A percentile compares a stretch with the other conserved stretches of the same genome.
Conservation (phyloP, 1,284 basidiomycete genomes). For the Laetiporus sulphureus region DNA sequence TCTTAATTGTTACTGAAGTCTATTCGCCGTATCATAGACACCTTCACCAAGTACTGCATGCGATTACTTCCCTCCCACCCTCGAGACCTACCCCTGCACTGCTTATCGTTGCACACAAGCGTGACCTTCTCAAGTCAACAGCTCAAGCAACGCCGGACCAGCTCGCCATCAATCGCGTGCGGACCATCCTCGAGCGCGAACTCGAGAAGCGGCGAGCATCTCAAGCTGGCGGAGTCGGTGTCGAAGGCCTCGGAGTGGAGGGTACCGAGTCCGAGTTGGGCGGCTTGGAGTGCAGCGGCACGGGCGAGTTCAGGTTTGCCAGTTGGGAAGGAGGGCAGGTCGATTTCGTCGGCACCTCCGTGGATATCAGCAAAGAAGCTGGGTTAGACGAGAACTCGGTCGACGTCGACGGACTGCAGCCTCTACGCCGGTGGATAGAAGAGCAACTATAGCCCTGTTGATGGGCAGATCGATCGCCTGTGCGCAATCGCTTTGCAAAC, state of each 20-base stretch:
- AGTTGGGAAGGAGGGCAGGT: constrained; percentile 79
- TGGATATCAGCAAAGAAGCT: constrained; percentile 31
- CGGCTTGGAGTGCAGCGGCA: constrained; percentile 26
- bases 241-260: constrained; percentile 57
- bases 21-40: no score
- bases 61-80: constrained; percentile 64
- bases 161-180: constrained; percentile 62
- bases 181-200: constrained; percentile 71
- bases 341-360: constrained; percentile 53
- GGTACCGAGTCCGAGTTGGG: constrained; percentile 24
- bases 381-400: constrained; percentile 28
- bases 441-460: constrained; percentile 25
- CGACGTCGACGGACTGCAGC: constrained; percentile 33
- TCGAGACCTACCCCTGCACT: constrained; percentile 54
- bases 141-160: constrained; percentile 36
- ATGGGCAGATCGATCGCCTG: not conserved
- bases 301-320: constrained; percentile 55
- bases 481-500: constrained; percentile 8
- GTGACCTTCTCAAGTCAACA: constrained; percentile 54
- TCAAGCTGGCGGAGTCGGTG: constrained; percentile 53
- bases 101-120: constrained; percentile 68
- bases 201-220: constrained; percentile 66
- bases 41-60: constrained; percentile 61
- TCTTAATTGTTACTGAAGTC: no score
- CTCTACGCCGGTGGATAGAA: constrained; percentile 46